These are phyloP conservation scores for Auricularia heimuer DNA, from an alignment of 768 basidiomycete species.

Conservation along the genomic window DNA sequence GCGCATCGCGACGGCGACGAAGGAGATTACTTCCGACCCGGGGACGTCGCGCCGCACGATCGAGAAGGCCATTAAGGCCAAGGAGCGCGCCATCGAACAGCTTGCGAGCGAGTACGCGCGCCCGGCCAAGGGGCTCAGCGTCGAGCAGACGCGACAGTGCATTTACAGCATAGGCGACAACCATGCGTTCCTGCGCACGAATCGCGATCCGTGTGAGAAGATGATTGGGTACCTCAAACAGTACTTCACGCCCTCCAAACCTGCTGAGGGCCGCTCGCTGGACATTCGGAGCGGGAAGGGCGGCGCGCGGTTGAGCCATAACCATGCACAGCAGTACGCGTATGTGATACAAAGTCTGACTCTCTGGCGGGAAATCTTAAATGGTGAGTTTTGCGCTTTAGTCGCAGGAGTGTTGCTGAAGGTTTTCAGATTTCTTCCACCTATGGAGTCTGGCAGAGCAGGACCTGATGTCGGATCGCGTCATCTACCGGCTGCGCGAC, in stretches of 20 bases:
- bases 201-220: slow-evolving; percentile 80
- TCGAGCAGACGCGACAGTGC: slow-evolving; percentile 66
- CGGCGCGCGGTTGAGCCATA: slow-evolving; percentile 74
- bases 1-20: slow-evolving; percentile 63
- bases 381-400: slow-evolving; percentile 37
- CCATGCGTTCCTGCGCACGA: slow-evolving; percentile 76
- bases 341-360: slow-evolving; percentile 83
- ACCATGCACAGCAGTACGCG: slow-evolving; percentile 75
- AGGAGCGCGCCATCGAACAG: slow-evolving; percentile 76
- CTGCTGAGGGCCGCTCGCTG: slow-evolving; percentile 57
- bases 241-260: slow-evolving; percentile 65
- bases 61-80: slow-evolving; percentile 73
- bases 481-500: slow-evolving; percentile 72
- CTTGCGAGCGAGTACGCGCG: slow-evolving; percentile 56
- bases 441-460: slow-evolving; percentile 75
- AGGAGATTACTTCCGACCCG: slow-evolving; percentile 65
- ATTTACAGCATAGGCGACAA: slow-evolving; percentile 86
- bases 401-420: neutral
- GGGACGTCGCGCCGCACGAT: slow-evolving; percentile 63
- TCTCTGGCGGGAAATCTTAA: slow-evolving; percentile 76
- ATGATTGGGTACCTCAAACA: slow-evolving; percentile 72
- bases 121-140: slow-evolving; percentile 35
- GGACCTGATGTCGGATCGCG: slow-evolving; percentile 66
- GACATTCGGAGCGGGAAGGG: slow-evolving; percentile 74
- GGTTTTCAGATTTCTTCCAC: slow-evolving; percentile 68